Evolutionary conservation across 148 eudicot species (phyloP), one percentile per base, ranked within the genome.

Genomic region (Polygonum aviculare): DNA sequence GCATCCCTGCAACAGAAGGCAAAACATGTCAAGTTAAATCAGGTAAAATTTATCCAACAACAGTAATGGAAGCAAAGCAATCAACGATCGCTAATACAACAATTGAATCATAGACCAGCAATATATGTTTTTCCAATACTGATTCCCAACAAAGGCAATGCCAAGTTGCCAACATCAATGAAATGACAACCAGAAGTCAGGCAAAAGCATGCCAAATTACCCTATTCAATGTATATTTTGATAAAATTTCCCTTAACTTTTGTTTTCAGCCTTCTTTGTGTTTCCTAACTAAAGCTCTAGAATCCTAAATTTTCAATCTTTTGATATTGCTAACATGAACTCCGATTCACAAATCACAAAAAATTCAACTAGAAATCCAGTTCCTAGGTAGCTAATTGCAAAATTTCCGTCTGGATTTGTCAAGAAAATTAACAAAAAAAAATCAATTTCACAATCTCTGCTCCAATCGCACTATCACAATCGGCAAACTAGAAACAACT

Each of bases 1-100:
- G 44, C 45, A 67, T 67, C 71, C 19, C 71, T 67, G 71, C 71
- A 67, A 35, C 44, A 60, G 45, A 67, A 67, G 38, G 44, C 44
- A 67, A 67, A 3, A 11, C n/a, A 67, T 36, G n/a, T 4, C 8
- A 67, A 14, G 15, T 67, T 36, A 67, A 21, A 35, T 35, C 69
- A 26, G 39, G 31, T 33, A 31, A 4, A 67, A 60, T 60, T 36
- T 15, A 67, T 60, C 15, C 69, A 60, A 2, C 38, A 60, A 60
- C 5, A 19, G 7, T 19, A n/a, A 55, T 5, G 12, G 62, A 55
- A 50, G 54, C 54, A 50, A 50, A 50, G 54, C 14, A 12, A 50
- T 18, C 7, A 9, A 51, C 16, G 55, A 51, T 16, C 14, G 22
- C 31, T n/a, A 31, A 12, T 22, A 11, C 10, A 62, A 7, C 65